These are phyloP conservation scores for Coemansia umbellata DNA, from an alignment of 192 early-diverging fungal genomes.

Conservation along the genomic window DNA sequence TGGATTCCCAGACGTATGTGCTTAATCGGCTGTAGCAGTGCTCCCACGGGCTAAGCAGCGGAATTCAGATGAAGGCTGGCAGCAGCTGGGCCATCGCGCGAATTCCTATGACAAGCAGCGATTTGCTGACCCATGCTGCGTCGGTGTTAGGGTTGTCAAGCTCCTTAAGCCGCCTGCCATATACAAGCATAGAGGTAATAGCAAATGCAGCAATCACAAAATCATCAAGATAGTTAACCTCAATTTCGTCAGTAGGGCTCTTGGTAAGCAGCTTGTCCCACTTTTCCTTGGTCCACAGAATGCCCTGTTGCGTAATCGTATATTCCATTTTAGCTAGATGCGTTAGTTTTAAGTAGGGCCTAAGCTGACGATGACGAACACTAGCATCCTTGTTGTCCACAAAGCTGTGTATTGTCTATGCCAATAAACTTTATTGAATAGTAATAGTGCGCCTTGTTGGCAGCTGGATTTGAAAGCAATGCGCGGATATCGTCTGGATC, in stretches of 20 bases:
- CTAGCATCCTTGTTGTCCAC: slow-evolving; percentile 21
- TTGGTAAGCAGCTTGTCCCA: slow-evolving; percentile 21
- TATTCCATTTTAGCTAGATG: slow-evolving; percentile 29
- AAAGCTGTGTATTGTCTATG: slow-evolving; percentile 17
- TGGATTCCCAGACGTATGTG: slow-evolving; percentile 14
- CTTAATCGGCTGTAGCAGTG: slow-evolving; percentile 12
- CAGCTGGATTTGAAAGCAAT: slow-evolving; percentile 11
- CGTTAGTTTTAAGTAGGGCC: slow-evolving; percentile 16
- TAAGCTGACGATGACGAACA: slow-evolving; percentile 21
- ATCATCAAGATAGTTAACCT: slow-evolving; percentile 30
- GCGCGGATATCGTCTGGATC: slow-evolving; percentile 26
- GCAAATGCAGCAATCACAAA: slow-evolving; percentile 22
- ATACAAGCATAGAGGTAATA: slow-evolving; percentile 24
- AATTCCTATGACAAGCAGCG: slow-evolving; percentile 4
- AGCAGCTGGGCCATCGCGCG: slow-evolving; percentile 24
- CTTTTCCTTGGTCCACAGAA: slow-evolving; percentile 19
- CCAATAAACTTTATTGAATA: slow-evolving; percentile 17
- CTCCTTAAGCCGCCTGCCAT: slow-evolving; percentile 21
- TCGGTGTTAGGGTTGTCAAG: slow-evolving; percentile 5
- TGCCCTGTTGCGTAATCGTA: slow-evolving; percentile 24
- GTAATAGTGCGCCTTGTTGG: slow-evolving; percentile 16
- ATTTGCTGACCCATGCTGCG: slow-evolving; percentile 17
- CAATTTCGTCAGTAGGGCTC: slow-evolving; percentile 6
- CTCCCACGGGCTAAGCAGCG: slow-evolving; percentile 21
- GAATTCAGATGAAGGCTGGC: slow-evolving; percentile 1